These are phyloP conservation scores for Castanopsis chinensis DNA, from an alignment of 306 rosid species.

Conservation along the genomic window DNA sequence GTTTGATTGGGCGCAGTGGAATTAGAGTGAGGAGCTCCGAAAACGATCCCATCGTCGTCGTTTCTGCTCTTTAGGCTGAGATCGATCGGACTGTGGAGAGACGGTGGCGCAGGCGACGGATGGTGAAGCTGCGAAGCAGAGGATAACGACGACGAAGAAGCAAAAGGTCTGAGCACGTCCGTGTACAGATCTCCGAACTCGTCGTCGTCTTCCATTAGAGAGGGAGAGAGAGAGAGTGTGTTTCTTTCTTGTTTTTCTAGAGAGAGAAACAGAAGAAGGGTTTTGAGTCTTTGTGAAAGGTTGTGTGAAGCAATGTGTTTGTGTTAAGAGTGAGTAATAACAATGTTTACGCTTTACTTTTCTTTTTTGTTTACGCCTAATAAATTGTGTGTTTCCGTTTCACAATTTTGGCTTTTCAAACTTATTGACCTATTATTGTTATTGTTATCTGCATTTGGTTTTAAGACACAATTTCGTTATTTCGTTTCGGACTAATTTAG, in stretches of 20 bases:
- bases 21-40: conserved; percentile 34
- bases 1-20: conserved; percentile 33
- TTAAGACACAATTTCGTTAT: too few species aligned
- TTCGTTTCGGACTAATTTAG: too few species aligned
- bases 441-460: too few species aligned
- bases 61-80: conserved; percentile 39
- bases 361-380: too few species aligned
- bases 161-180: conserved; percentile 75
- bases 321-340: too few species aligned
- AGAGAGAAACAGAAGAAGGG: not conserved
- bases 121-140: conserved; percentile 34
- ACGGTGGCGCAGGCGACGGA: conserved; percentile 27
- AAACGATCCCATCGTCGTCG: conserved; percentile 36
- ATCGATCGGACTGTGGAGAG: conserved; percentile 53
- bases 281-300: conserved; percentile 31
- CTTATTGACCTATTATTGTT: too few species aligned
- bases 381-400: too few species aligned
- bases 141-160: conserved; percentile 42
- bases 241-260: not conserved
- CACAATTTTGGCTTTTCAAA: too few species aligned
- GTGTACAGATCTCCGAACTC: conserved; percentile 99
- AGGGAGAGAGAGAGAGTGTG: not conserved
- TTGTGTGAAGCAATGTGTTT: not conserved
- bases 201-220: conserved; percentile 91
- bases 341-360: too few species aligned